Base-by-base conservation (phyloP, 225 moss, liverwort and hornwort species). In the Pseudoscleropodium purum region DNA sequence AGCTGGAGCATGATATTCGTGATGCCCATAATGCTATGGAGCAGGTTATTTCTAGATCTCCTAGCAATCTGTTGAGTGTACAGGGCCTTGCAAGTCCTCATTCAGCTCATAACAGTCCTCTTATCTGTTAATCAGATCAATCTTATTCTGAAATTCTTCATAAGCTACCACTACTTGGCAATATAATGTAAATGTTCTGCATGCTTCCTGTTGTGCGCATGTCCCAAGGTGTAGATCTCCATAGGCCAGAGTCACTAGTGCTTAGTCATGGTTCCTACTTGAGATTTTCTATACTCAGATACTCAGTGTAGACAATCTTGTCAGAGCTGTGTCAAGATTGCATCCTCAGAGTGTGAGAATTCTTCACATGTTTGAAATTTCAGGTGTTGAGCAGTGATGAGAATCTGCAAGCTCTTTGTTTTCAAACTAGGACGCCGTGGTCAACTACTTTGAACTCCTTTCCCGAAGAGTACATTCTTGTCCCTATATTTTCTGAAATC, bases 11-110 rank as follows among this genome's bases (percentile, higher is more conserved):
- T 87, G 98, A 98, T 83, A 94, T 98, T 57, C 94, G 91, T 62
- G 97, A 98, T 91, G 94, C 97, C 30, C 98, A 98, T 89, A 92
- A 91, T 86, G 97, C 97, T 45, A 96, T 98, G 95, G 98, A 98
- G 76, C 96, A 96, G 94, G 94, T 93, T 86, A 79, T 57, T 70
- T 65, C 82, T 66, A 78, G 59, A 85, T 75, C 73, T 82, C 78
- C 13, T 79, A 79, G 51, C 65, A 66, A 79, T 88, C 78, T 88
- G 51, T 52, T 86, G 66, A 75, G 75, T 79, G 52, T 87, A 27
- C 37, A 59, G 75, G 64, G 43, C 70, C 75, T 73, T 84, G 60
- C 36, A 52, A 78, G 56, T 89, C 67, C 76, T 67, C 69, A 8
- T 63, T 67, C 52, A 88, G 41, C 59, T 86, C 54, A 78, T 78